Conservation (phyloP, 805 yeast genomes). For the Candida sphagnicola region DNA sequence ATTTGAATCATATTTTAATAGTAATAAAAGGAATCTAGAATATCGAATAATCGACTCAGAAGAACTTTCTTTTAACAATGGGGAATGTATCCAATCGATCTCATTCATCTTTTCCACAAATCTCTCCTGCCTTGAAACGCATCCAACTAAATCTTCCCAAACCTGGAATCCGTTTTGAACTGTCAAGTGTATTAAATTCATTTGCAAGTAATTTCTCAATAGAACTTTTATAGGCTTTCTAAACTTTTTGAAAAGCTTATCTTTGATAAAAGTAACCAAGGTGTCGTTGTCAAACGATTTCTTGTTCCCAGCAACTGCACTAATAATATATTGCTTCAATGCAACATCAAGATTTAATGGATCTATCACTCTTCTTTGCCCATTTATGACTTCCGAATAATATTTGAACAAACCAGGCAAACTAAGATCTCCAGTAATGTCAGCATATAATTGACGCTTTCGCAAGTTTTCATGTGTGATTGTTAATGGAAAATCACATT, state of each 20-base stretch:
- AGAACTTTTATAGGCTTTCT: too few species aligned
- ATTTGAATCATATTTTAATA: background rate
- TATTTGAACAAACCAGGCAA: slow-evolving; percentile 8
- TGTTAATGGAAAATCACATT: background rate
- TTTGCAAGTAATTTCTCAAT: slow-evolving; percentile 7
- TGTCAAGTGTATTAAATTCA: slow-evolving; percentile 9
- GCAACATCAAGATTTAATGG: too few species aligned
- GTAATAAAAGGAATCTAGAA: slow-evolving; percentile 4
- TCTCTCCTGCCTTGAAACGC: slow-evolving; percentile 8
- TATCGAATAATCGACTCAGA: slow-evolving; percentile 5
- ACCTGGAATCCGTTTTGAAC: slow-evolving; percentile 3
- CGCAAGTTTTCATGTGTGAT: slow-evolving; percentile 6
- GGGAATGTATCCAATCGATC: slow-evolving; percentile 8
- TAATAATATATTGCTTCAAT: too few species aligned
- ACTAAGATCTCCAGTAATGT: background rate
- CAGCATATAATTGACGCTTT: slow-evolving; percentile 6
- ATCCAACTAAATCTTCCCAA: slow-evolving; percentile 10
- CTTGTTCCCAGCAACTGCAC: too few species aligned
- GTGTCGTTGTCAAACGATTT: too few species aligned
- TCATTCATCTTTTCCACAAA: slow-evolving; percentile 10
- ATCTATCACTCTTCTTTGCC: too few species aligned
- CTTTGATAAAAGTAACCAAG: too few species aligned
- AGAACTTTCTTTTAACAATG: slow-evolving; percentile 3
- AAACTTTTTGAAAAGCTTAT: too few species aligned
- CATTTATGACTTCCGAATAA: slow-evolving; percentile 3